Evolutionary conservation across 768 basidiomycete species (phyloP).

Genomic region (Kwoniella botswanensis): DNA sequence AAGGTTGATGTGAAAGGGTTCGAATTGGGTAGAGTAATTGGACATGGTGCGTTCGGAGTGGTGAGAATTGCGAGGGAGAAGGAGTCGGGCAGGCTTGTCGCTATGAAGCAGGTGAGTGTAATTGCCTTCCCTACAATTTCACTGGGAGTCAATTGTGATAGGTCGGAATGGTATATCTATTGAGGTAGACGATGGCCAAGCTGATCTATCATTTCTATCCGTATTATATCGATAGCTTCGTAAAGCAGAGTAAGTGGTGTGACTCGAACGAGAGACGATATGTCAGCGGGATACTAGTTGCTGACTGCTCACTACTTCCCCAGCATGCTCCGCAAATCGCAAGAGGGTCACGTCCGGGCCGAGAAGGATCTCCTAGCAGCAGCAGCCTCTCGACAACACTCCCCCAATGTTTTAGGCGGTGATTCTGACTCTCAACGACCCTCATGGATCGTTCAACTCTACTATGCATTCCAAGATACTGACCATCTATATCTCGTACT

Average conservation of each 20-base stretch:
- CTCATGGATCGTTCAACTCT: conserved; percentile 91
- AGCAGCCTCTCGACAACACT: conserved; percentile 64
- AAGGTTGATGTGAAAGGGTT: conserved; percentile 86
- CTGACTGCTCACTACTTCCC: not conserved
- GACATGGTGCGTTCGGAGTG: conserved; percentile 96
- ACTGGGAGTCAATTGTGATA: conserved; percentile 22
- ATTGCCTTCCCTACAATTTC: too few species aligned
- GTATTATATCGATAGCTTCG: conserved; percentile 39
- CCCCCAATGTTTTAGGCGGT: conserved; percentile 11
- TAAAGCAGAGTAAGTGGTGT: conserved; percentile 53
- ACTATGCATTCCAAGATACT: conserved; percentile 77
- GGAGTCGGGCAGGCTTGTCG: conserved; percentile 77
- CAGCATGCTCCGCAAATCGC: conserved; percentile 93
- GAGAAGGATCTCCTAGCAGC: conserved; percentile 93
- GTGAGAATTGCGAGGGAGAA: conserved; percentile 89
- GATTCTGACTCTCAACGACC: conserved; percentile 64
- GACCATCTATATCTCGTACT: conserved; percentile 94
- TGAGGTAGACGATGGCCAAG: conserved; percentile 6
- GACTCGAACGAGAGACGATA: not conserved
- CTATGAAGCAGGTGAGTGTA: conserved; percentile 87
- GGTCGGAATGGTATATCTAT: too few species aligned
- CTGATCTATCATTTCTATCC: not conserved
- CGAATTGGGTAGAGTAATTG: conserved; percentile 87
- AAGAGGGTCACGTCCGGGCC: conserved; percentile 95
- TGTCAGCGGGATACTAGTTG: not conserved